Base-by-base conservation (phyloP, 208 protist species). In the Acanthamoeba culbertsoni region DNA sequence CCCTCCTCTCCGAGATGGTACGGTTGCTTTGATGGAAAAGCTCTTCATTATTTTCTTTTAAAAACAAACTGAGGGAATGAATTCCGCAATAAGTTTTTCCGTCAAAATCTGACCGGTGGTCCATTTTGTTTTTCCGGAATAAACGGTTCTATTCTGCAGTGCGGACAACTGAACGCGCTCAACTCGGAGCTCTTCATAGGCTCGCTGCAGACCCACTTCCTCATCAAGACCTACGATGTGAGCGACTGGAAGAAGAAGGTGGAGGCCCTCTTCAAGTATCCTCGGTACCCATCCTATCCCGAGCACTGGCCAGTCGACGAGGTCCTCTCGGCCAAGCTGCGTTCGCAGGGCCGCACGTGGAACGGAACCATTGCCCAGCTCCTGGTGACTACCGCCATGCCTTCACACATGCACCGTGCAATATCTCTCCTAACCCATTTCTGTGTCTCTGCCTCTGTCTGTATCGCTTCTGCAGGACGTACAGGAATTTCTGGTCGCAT, bases 161-260 rank as follows among this genome's bases (percentile, higher is more conserved):
- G 65, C 28, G 65, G 65, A 0, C 65, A 77, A 42, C 65, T 77
- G 65, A 77, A 77, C 28, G 65, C 65, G 37, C 65, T 77, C 65
- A 77, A 77, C 65, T 77, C 65, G 18, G 65, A 77, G 14, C 65
- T 77, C 35, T 77, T 77, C 37, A 42, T 77, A 8, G 45, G 65
- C 40, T 77, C 65, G 18, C 65, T 77, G 10, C 65, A 77, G 65
- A 46, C 65, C 33, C 65, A 77, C 33, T 77, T 46, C 65, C 65
- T 77, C 5, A 33, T 77, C 65, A 77, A 77, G 65, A 77, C 65
- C 65, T 77, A 77, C 65, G 65, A 77, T n/a, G 40, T 77, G 40
- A 10, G 65, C 65, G 65, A 77, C 31, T 77, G 65, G 65, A 77
- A 46, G 65, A 77, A 77, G 65, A 77, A 77, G 65, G 14, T 77